Evolutionary conservation across 2,329 filamentous ascomycete genomes (phyloP), one percentile per base, ranked within the genome.

Genomic region (Talaromyces amestolkiae): DNA sequence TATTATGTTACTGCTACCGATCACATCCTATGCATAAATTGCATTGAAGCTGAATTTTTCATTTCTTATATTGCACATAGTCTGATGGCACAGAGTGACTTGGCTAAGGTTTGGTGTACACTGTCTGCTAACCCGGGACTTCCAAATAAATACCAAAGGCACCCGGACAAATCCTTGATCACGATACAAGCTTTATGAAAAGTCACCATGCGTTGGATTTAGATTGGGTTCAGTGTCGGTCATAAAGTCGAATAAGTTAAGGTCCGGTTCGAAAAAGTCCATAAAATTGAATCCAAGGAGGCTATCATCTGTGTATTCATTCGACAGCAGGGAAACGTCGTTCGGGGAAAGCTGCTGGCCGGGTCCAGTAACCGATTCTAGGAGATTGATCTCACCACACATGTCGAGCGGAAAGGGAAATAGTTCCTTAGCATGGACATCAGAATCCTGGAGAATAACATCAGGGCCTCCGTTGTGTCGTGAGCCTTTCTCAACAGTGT

Each of bases 191-290:
- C 10, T 22, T 58, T 19, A 58, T 41, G 7, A 58, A 6, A 58
- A 31, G 11, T 3, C 54, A 11, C 17, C 54, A 39, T 27, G 35
- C 8, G 56, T 31, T 17, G 13, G 43, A 13, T 9, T 31, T 58
- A n/a, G 3, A 19, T 58, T 58, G 33, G 35, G 37, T 43, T 58
- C 56, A 39, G 15, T n/a, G 31, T 58, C 37, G 19, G 27, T 15
- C 22, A 31, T 53, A 31, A 45, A 43, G 22, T 63, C 39, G 15
- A 56, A 56, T 3, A 24, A 4, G 24, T 31, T 45, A 35, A 43
- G 37, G 19, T 63, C 49, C 37, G 15, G 49, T 24, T 63, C 49
- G 39, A 63, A 63, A 45, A 63, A 45, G 19, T 63, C 60, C 47
- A 63, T 63, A 6, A 63, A 63, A 43, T 22, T 54, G n/a, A 41